Evolutionary conservation across 2,329 filamentous ascomycete genomes (phyloP).

Genomic region (Fusarium nematophilum): DNA sequence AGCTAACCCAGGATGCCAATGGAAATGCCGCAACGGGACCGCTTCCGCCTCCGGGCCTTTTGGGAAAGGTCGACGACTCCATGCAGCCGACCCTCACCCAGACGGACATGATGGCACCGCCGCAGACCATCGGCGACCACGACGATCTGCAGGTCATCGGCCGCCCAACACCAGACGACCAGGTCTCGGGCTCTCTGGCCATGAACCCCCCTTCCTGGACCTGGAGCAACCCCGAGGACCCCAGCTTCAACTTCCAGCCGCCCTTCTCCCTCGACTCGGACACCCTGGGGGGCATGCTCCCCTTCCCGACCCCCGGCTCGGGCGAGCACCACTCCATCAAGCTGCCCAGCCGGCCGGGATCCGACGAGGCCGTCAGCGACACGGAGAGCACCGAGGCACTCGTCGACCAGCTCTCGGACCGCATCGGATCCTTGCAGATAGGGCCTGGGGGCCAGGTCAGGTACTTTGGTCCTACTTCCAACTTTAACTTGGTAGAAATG

Average conservation of each 20-base stretch:
- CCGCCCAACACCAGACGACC: constrained; percentile 13
- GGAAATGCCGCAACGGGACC: neutral
- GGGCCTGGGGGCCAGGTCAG: constrained; percentile 37
- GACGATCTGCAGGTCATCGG: constrained; percentile 2
- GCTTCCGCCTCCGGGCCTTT: neutral
- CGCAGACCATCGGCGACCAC: neutral
- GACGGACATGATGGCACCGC: neutral
- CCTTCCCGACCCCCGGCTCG: constrained; percentile 9
- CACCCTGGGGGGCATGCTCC: constrained; percentile 12
- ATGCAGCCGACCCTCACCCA: neutral
- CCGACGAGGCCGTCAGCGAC: constrained; percentile 29
- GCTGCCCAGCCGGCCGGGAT: constrained; percentile 11
- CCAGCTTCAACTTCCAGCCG: constrained; percentile 19
- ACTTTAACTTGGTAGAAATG: constrained; percentile 44
- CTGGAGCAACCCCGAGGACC: constrained; percentile 23
- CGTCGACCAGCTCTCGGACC: constrained; percentile 43
- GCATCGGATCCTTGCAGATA: constrained; percentile 42
- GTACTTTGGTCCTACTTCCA: constrained; percentile 44
- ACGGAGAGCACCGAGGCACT: constrained; percentile 40
- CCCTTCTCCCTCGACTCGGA: constrained; percentile 20
- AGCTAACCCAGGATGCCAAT: neutral
- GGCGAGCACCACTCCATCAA: constrained; percentile 7
- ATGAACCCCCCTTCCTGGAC: constrained; percentile 16
- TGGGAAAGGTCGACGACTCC: neutral
- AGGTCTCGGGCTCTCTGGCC: neutral